A percentile compares a stretch with the other conserved stretches of the same genome.
Evolutionary conservation across 1,284 basidiomycete genomes (phyloP).

Genomic region (Ganoderma resinaceum): DNA sequence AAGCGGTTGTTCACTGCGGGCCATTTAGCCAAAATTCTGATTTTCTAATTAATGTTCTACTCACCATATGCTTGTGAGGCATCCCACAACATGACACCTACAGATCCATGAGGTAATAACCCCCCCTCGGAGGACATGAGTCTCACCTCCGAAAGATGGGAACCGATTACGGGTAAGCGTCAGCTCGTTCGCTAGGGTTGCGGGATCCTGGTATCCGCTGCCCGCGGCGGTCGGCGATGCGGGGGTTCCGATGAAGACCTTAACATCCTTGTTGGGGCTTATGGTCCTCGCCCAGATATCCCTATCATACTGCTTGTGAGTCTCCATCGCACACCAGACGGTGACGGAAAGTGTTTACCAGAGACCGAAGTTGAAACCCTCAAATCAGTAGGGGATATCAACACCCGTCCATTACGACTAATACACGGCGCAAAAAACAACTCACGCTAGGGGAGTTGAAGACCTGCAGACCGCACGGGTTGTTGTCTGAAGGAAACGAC

Average conservation of each 20-base stretch:
- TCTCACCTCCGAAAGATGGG: slow-evolving; percentile 65
- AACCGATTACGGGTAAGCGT: slow-evolving; percentile 65
- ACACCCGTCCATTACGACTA: not conserved
- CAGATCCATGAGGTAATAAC: slow-evolving; percentile 11
- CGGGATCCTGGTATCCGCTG: slow-evolving; percentile 57
- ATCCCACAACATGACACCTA: slow-evolving; percentile 75
- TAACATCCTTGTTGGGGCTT: slow-evolving; percentile 64
- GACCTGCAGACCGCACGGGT: slow-evolving; percentile 54
- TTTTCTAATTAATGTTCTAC: slow-evolving; percentile 16
- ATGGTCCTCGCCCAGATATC: slow-evolving; percentile 62
- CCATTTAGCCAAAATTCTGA: slow-evolving; percentile 2
- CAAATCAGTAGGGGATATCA: not conserved
- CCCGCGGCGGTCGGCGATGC: slow-evolving; percentile 65
- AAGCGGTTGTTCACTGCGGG: slow-evolving; percentile 62
- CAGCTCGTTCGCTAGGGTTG: slow-evolving; percentile 57
- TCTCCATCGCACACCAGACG: not conserved
- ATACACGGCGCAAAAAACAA: slow-evolving; percentile 7
- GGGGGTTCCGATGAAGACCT: slow-evolving; percentile 67
- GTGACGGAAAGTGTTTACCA: slow-evolving; percentile 44
- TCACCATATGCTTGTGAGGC: slow-evolving; percentile 71
- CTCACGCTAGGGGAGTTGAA: slow-evolving; percentile 49
- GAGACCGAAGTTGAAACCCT: slow-evolving; percentile 62
- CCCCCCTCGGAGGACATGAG: not conserved
- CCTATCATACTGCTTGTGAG: slow-evolving; percentile 42
- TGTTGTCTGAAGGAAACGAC: slow-evolving; percentile 50